Percentiles rank a stretch among this genome's conserved stretches.
phyloP scores from a whole-genome alignment of 345 rosid species.

The Moricandia arvensis region DNA sequence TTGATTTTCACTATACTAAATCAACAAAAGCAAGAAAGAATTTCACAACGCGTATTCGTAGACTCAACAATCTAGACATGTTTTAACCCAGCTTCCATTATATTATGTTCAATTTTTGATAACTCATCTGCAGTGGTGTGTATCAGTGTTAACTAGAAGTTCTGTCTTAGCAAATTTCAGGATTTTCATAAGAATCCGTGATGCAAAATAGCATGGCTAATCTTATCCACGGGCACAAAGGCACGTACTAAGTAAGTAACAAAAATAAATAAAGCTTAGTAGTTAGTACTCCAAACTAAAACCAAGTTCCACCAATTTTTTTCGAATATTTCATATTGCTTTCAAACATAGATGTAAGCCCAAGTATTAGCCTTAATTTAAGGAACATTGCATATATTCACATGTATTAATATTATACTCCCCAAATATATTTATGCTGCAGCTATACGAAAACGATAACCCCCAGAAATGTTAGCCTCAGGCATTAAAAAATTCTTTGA shows the following conservation, averaged over 20 bases:
- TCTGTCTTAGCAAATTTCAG: neutral
- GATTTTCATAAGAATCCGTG: neutral
- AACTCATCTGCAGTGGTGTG: neutral
- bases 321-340: conserved; percentile 8
- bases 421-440: neutral
- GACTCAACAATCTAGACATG: neutral
- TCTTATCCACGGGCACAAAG: neutral
- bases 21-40: neutral
- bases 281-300: neutral
- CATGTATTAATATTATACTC: neutral
- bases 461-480: neutral
- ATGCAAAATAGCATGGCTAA: neutral
- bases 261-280: neutral
- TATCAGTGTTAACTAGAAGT: neutral
- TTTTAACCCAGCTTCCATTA: neutral
- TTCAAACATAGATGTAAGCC: conserved; percentile 8
- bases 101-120: neutral
- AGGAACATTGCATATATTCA: neutral
- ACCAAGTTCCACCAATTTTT: conserved; percentile 5
- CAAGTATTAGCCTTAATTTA: conserved; percentile 25
- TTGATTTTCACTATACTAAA: neutral
- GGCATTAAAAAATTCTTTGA: neutral
- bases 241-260: neutral
- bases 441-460: conserved; percentile 12
- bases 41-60: neutral